These are phyloP conservation scores for Ampelocalamus luodianensis DNA, from an alignment of 176 grass and related monocot genomes.

Conservation along the genomic window DNA sequence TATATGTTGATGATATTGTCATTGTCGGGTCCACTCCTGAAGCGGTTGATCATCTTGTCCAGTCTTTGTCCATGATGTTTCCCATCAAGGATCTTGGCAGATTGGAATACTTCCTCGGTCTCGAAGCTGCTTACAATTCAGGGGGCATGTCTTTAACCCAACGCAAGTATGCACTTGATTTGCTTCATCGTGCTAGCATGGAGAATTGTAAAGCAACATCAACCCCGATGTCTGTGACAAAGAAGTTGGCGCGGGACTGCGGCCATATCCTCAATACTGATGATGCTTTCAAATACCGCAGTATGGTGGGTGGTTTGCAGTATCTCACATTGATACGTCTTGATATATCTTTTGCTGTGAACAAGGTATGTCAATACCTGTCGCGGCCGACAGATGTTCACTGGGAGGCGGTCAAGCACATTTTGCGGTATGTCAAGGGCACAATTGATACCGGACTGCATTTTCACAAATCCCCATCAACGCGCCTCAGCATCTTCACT, in stretches of 20 bases:
- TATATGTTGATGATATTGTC: neutral
- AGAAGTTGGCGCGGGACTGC: accelerated
- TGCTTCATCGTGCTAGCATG: neutral
- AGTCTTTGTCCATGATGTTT: neutral
- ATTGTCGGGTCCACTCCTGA: neutral
- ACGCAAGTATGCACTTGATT: neutral
- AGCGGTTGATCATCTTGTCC: neutral
- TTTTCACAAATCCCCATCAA: neutral
- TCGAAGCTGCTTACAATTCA: neutral
- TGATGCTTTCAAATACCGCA: neutral
- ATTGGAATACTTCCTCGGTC: neutral
- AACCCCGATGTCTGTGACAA: accelerated
- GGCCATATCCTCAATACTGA: neutral
- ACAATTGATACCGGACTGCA: neutral
- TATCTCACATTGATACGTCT: neutral
- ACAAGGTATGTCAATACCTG: neutral
- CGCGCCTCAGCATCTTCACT: neutral
- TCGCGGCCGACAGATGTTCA: neutral
- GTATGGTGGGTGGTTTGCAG: neutral
- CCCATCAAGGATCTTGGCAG: neutral
- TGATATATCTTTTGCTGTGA: neutral
- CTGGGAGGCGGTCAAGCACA: neutral
- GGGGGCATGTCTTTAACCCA: neutral
- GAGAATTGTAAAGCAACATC: neutral
- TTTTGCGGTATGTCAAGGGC: neutral